phyloP scores from a whole-genome alignment of 345 rosid species.

The Lepidium aucheri region DNA sequence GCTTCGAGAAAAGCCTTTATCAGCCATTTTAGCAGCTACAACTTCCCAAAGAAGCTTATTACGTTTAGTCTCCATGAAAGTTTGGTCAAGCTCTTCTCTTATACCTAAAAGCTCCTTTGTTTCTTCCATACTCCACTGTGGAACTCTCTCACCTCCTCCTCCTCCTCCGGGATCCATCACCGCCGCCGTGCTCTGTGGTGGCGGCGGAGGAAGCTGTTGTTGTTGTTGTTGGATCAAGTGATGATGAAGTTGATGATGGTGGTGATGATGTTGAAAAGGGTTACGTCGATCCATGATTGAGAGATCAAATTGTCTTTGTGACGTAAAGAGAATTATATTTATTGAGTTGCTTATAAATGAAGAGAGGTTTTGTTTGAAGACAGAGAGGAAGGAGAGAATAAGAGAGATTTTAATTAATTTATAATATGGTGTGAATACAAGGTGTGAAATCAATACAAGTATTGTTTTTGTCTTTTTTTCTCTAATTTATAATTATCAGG shows the following conservation, averaged over 20 bases:
- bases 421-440: constrained; percentile 50
- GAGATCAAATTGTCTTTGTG: constrained; percentile 6
- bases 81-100: constrained; percentile 80
- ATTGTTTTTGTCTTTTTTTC: constrained; percentile 11
- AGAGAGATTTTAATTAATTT: constrained; percentile 27
- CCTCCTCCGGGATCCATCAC: constrained; percentile 17
- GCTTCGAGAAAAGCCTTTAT: constrained; percentile 74
- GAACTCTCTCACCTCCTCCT: constrained; percentile 53
- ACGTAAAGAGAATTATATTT: neutral
- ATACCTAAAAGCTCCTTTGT: constrained; percentile 77
- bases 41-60: constrained; percentile 92
- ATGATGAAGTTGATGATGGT: constrained; percentile 35
- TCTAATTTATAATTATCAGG: neutral
- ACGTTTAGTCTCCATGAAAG: constrained; percentile 92
- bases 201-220: constrained; percentile 36
- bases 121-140: constrained; percentile 92
- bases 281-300: constrained; percentile 44
- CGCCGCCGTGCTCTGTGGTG: constrained; percentile 32
- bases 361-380: constrained; percentile 8
- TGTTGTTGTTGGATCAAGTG: constrained; percentile 35
- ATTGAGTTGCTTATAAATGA: constrained; percentile 11
- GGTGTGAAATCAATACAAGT: constrained; percentile 47
- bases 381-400: constrained; percentile 18
- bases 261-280: constrained; percentile 37
- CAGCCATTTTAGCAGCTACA: constrained; percentile 64